These are phyloP conservation scores for Metschnikowia drakensbergensis DNA, from an alignment of 805 yeast genomes.

Conservation along the genomic window DNA sequence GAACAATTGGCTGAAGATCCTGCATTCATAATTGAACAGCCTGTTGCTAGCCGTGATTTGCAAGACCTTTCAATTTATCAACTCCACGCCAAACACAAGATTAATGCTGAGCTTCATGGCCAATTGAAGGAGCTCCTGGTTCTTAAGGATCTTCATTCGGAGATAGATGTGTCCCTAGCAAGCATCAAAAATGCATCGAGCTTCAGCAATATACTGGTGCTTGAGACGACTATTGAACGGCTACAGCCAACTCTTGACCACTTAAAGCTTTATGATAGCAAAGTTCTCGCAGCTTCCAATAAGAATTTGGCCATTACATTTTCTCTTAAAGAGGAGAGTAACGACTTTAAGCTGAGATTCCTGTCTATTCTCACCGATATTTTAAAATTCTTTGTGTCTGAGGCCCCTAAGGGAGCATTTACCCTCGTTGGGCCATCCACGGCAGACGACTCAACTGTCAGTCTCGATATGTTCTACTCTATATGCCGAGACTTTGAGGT, in stretches of 20 bases:
- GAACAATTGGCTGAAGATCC: conserved; percentile 3
- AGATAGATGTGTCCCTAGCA: conserved; percentile 19
- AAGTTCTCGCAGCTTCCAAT: conserved; percentile 14
- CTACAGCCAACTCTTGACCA: conserved; percentile 18
- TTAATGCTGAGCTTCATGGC: conserved; percentile 10
- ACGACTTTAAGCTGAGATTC: conserved; percentile 1
- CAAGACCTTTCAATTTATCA: conserved; percentile 11
- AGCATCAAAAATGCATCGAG: conserved; percentile 5
- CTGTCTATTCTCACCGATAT: conserved; percentile 4
- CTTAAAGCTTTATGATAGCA: conserved; percentile 18
- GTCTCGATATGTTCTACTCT: conserved; percentile 2
- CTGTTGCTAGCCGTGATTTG: background rate
- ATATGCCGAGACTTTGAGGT: conserved; percentile 7
- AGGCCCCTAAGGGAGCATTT: background rate
- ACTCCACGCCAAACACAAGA: conserved; percentile 14
- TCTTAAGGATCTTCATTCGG: conserved; percentile 24
- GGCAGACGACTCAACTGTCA: background rate
- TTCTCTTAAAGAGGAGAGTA: conserved; percentile 5
- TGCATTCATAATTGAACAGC: conserved; percentile 1
- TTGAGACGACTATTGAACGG: conserved; percentile 12
- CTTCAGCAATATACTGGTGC: background rate
- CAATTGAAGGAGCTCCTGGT: conserved; percentile 27
- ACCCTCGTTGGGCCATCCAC: background rate
- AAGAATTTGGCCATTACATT: conserved; percentile 9
- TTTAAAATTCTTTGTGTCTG: conserved; percentile 9